These are phyloP conservation scores for Dactylellina leptospora DNA, from an alignment of 2,329 filamentous ascomycete genomes.

Conservation along the genomic window DNA sequence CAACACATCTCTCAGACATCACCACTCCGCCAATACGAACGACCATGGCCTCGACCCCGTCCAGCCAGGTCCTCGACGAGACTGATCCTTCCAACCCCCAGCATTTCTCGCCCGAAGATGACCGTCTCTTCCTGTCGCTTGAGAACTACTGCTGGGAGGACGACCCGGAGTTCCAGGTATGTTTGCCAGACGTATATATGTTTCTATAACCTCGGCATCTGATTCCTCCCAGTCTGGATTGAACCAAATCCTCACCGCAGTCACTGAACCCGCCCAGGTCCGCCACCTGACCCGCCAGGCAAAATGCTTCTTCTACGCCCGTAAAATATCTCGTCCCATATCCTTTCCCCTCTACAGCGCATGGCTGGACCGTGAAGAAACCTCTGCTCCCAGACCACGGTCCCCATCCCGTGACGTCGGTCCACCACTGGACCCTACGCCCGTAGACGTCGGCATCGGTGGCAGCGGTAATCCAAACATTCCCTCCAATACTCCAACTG, in stretches of 20 bases:
- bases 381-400: constrained; percentile 40
- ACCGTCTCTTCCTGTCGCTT: constrained; percentile 44
- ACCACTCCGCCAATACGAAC: not conserved
- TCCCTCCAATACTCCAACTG: constrained; percentile 22
- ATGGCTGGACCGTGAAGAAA: constrained; percentile 65
- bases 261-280: constrained; percentile 66
- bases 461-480: constrained; percentile 25
- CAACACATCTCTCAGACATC: constrained; percentile 37
- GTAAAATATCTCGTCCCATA: constrained; percentile 63
- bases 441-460: constrained; percentile 20
- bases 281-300: constrained; percentile 71
- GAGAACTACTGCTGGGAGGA: constrained; percentile 66
- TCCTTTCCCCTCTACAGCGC: constrained; percentile 70
- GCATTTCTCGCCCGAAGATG: constrained; percentile 44
- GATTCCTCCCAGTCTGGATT: constrained; percentile 66
- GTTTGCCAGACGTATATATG: not conserved
- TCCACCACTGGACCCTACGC: constrained; percentile 59
- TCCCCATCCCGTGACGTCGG: constrained; percentile 57
- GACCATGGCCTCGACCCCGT: constrained; percentile 17
- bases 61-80: constrained; percentile 33
- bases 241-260: constrained; percentile 70
- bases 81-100: constrained; percentile 19
- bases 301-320: constrained; percentile 74
- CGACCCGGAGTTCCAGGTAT: constrained; percentile 74
- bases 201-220: not conserved